Evolutionary conservation across 192 early-diverging fungal species (phyloP).

Genomic region (Backusella psychrophila): DNA sequence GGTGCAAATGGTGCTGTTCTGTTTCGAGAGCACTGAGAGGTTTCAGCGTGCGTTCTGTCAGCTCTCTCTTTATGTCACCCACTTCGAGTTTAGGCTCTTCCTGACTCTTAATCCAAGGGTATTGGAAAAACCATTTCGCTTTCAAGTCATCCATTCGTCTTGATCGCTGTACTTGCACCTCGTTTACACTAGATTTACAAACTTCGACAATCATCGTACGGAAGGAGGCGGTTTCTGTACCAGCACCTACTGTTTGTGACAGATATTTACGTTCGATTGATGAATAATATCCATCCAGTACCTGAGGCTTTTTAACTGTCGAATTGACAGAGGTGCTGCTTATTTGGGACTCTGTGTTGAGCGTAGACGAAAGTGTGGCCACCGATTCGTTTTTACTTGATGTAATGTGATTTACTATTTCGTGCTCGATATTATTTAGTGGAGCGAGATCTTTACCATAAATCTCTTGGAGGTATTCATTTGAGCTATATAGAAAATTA

Average conservation of each 20-base stretch:
- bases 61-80: constrained; percentile 7
- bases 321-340: background rate
- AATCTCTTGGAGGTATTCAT: constrained; percentile 41
- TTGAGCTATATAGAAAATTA: constrained; percentile 28
- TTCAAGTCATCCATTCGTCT: constrained; percentile 9
- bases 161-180: background rate
- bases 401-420: background rate
- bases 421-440: background rate
- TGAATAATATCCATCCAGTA: constrained; percentile 23
- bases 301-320: background rate
- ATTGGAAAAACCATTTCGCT: background rate
- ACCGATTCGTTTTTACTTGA: background rate
- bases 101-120: constrained; percentile 9
- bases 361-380: background rate
- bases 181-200: constrained; percentile 7
- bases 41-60: background rate
- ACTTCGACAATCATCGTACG: constrained; percentile 29
- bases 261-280: constrained; percentile 29
- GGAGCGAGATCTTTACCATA: background rate
- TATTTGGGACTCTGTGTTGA: background rate
- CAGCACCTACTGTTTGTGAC: constrained; percentile 14
- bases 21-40: background rate
- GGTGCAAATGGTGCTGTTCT: background rate
- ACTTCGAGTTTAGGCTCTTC: background rate
- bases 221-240: constrained; percentile 25